Evolutionary conservation across 2,329 filamentous ascomycete species (phyloP).

Genomic region (Nemania serpens): DNA sequence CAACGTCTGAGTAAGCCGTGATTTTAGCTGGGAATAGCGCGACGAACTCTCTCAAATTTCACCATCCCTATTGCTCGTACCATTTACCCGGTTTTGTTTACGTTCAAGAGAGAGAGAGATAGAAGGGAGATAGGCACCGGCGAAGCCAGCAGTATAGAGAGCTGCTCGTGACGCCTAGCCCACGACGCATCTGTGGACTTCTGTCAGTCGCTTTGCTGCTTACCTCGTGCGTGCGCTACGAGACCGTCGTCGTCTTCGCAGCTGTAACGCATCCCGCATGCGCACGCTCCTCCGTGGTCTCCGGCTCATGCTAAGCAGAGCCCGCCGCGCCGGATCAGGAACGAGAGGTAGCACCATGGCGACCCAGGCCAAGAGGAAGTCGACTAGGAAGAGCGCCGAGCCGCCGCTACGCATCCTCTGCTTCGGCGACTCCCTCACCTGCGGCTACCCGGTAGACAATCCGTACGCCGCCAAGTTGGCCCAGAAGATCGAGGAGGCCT

Average conservation of each 20-base stretch:
- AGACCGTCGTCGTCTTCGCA: no score
- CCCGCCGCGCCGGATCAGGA: background rate
- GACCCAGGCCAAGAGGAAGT: background rate
- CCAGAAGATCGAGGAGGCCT: constrained; percentile 51
- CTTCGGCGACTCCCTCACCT: constrained; percentile 68
- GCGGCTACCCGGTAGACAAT: constrained; percentile 55
- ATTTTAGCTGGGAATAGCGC: background rate
- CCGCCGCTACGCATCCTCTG: constrained; percentile 60
- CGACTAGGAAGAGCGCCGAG: constrained; percentile 33
- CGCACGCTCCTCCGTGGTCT: background rate
- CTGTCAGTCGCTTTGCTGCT: no score
- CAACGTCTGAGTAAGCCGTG: background rate
- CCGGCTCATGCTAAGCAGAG: background rate
- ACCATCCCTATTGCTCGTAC: background rate
- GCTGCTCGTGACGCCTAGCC: no score
- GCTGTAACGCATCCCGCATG: background rate
- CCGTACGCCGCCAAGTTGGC: constrained; percentile 60
- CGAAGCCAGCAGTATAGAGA: no score
- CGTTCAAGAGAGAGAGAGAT: background rate
- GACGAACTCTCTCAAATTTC: background rate
- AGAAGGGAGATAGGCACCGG: no score
- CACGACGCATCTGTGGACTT: no score
- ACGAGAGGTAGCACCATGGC: constrained; percentile 4
- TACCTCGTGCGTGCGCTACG: no score
- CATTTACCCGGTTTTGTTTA: background rate